These are phyloP conservation scores for Mesembryanthemum crystallinum DNA, from an alignment of 148 eudicot genomes.

Conservation along the genomic window DNA sequence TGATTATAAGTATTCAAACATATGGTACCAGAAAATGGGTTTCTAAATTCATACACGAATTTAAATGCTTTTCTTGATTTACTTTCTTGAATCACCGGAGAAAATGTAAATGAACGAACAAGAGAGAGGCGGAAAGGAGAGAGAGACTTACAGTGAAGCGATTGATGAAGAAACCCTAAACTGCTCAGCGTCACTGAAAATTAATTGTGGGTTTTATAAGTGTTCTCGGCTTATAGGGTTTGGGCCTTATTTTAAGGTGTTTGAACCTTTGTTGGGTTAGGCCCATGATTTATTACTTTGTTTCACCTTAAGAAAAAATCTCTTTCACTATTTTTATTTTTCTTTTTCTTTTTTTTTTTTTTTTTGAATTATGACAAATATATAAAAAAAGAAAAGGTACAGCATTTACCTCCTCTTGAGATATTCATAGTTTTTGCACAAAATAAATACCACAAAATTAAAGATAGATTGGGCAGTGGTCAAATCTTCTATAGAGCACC, in stretches of 20 bases:
- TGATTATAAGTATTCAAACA: not conserved
- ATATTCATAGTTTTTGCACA: too few species aligned
- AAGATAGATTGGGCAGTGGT: too few species aligned
- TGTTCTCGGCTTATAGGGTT: not conserved
- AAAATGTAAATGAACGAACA: not conserved
- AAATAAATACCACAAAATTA: too few species aligned
- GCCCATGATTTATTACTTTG: not conserved
- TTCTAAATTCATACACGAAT: not conserved
- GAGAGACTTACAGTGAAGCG: constrained; percentile 20
- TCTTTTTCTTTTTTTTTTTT: too few species aligned
- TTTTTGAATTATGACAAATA: too few species aligned
- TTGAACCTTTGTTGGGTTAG: not conserved
- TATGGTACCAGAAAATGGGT: not conserved
- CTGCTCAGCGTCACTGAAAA: not conserved
- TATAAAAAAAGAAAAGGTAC: too few species aligned
- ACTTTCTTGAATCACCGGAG: not conserved
- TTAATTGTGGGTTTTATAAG: not conserved
- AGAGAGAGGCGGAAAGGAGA: not conserved
- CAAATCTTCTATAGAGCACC: too few species aligned
- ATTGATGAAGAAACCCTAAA: constrained; percentile 19
- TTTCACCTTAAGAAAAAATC: not conserved
- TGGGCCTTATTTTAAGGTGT: not conserved
- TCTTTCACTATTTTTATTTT: too few species aligned
- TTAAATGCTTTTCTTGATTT: not conserved
- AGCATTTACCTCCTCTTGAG: too few species aligned